Evolutionary conservation across 768 basidiomycete species (phyloP), one percentile per base, ranked within the genome.

Genomic region (Zangia roseola): DNA sequence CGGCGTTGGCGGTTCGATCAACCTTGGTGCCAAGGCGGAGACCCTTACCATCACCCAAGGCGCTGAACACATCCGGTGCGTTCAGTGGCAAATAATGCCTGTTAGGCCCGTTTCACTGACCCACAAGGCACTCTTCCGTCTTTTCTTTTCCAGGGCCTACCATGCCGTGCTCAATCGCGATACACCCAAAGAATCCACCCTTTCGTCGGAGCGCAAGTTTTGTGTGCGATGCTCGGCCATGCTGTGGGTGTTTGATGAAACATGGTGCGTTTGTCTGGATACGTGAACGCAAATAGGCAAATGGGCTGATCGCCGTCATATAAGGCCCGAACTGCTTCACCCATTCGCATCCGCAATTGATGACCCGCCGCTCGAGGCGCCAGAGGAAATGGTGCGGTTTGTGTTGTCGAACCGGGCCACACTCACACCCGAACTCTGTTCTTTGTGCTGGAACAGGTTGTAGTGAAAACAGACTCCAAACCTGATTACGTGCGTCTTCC

Each of bases 321-420:
- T 2, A 37, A 85, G 83, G 83, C 82, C 83, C 0, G 80, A 84
- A 23, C 57, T 79, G 0, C 69, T 86, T 28, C 84, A 86, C 47
- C 84, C 84, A 4, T 86, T 85, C 52, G 84, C 84, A 9, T 82
- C 82, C 24, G 83, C 75, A 0, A 83, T 85, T 42, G 84, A 86
- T 47, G 73, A 73, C 5, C 83, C 82, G 3, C 71, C 77, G n/a
- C 72, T 86, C 13, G 73, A 76, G 30, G 51, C 58, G 0, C 81
- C 83, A 2, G 68, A 76, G 12, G 71, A 71, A 13, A 63, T 84
- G 74, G 83, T 83, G 42, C 48, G 34, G 19, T 21, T 17, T 45
- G 14, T 31, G 34, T 34, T 21, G 17, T 24, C 40, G 17, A 45
- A 16, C 16, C 14, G 31, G 31, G 7, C 14, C 13, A 30, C 26